Conservation (phyloP, 1,284 basidiomycete genomes). For the Ceraceosorus bombacis region DNA sequence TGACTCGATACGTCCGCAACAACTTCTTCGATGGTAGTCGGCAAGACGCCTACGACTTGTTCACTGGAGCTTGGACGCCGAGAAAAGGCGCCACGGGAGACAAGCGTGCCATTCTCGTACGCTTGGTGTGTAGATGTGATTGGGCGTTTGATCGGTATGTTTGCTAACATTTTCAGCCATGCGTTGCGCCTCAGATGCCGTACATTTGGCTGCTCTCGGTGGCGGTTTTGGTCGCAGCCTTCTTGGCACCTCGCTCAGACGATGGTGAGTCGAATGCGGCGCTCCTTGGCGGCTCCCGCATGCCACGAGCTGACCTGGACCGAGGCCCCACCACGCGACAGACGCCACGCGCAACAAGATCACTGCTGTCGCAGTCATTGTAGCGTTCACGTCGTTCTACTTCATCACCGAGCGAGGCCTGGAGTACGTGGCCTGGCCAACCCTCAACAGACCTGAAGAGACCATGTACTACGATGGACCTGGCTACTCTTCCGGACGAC, state of each 20-base stretch:
- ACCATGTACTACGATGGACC: conserved; percentile 44
- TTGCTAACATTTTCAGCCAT: background rate
- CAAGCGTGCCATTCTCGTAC: conserved; percentile 67
- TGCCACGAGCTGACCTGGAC: background rate
- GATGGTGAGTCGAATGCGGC: background rate
- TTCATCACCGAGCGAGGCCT: conserved; percentile 41
- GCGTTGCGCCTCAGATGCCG: conserved; percentile 54
- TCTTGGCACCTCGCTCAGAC: conserved; percentile 23
- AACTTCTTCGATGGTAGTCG: conserved; percentile 93
- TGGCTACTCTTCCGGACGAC: conserved; percentile 36
- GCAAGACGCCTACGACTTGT: conserved; percentile 65
- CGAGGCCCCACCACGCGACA: background rate
- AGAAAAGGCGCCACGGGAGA: conserved; percentile 65
- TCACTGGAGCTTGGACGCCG: conserved; percentile 77
- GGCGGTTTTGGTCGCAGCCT: conserved; percentile 59
- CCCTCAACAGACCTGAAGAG: conserved; percentile 37
- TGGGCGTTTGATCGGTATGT: background rate
- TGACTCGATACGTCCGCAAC: conserved; percentile 85
- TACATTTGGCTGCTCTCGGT: conserved; percentile 67
- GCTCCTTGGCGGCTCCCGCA: background rate
- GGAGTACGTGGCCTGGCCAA: conserved; percentile 46
- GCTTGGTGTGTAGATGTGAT: conserved; percentile 53
- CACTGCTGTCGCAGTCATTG: conserved; percentile 13
- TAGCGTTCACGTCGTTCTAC: conserved; percentile 20
- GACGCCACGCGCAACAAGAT: conserved; percentile 1